Evolutionary conservation across 345 rosid genomes (phyloP).

Genomic region (Combretum micranthum): DNA sequence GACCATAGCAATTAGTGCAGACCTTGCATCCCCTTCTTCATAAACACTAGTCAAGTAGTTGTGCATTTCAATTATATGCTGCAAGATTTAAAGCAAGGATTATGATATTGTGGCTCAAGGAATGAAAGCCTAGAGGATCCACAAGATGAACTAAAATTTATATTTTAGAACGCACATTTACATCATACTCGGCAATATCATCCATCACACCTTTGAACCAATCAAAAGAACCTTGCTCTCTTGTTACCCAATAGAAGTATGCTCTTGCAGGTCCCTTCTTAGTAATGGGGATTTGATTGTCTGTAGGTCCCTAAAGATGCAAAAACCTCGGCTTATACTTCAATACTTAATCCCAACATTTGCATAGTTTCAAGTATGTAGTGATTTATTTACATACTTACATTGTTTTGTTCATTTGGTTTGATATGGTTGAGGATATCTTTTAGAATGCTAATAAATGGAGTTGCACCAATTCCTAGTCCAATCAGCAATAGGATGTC

Average conservation of each 20-base stretch:
- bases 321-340: too few relatives aligned
- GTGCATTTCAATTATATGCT: conserved; percentile 93
- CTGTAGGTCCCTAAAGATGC: too few relatives aligned
- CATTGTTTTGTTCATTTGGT: conserved; percentile 8
- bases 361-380: not conserved
- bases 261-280: too few relatives aligned
- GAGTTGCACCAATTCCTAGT: conserved; percentile 95
- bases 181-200: conserved; percentile 1
- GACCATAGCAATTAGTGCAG: conserved; percentile 90
- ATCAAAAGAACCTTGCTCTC: too few relatives aligned
- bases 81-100: conserved; percentile 1
- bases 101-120: not conserved
- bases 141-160: not conserved
- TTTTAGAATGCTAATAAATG: conserved; percentile 83
- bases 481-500: conserved; percentile 80
- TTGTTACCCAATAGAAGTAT: too few relatives aligned
- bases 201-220: not conserved
- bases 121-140: not conserved
- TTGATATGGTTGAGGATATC: conserved; percentile 68
- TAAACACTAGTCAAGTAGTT: conserved; percentile 90
- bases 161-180: conserved; percentile 24
- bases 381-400: not conserved
- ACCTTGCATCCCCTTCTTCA: conserved; percentile 96
- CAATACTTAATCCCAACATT: not conserved
- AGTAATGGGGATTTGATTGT: too few relatives aligned